phyloP scores from a whole-genome alignment of 371 early-diverging fungal species.

The Capillidium rhysosporum region DNA sequence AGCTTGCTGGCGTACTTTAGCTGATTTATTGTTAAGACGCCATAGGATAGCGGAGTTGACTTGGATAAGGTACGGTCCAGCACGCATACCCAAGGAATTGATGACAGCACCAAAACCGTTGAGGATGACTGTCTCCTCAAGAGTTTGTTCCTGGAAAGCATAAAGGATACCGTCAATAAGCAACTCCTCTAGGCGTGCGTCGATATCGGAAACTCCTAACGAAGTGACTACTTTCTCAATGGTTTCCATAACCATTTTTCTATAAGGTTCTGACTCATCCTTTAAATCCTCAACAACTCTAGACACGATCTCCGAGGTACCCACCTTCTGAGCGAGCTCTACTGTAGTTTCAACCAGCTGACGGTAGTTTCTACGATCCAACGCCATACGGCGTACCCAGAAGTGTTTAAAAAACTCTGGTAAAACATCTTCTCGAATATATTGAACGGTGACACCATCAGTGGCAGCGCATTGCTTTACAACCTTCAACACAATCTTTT shows the following conservation, averaged over 20 bases:
- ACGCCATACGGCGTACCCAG: constrained; percentile 94
- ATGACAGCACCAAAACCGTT: constrained; percentile 92
- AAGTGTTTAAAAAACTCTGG: constrained; percentile 91
- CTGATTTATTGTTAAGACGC: constrained; percentile 91
- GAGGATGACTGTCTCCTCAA: constrained; percentile 76
- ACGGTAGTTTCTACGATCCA: constrained; percentile 79
- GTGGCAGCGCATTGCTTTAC: constrained; percentile 90
- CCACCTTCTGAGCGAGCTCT: constrained; percentile 81
- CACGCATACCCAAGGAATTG: constrained; percentile 70
- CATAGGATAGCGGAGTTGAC: constrained; percentile 85
- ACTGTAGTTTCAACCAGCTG: constrained; percentile 92
- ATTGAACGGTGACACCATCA: constrained; percentile 70
- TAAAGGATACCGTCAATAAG: constrained; percentile 90
- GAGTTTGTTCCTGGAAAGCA: constrained; percentile 92
- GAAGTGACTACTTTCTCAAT: constrained; percentile 59
- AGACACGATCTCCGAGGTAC: constrained; percentile 69
- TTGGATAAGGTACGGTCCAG: constrained; percentile 80
- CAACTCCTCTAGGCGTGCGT: constrained; percentile 70
- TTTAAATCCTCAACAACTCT: constrained; percentile 78
- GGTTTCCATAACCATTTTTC: constrained; percentile 95
- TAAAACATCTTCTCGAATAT: constrained; percentile 72
- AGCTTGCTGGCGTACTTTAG: constrained; percentile 91
- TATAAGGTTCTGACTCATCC: constrained; percentile 85
- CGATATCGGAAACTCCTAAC: constrained; percentile 79
- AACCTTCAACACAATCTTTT: constrained; percentile 90